Percentiles rank a stretch among this genome's conserved stretches.
Conservation (phyloP, 768 basidiomycete species). For the Exidia glandulosa region DNA sequence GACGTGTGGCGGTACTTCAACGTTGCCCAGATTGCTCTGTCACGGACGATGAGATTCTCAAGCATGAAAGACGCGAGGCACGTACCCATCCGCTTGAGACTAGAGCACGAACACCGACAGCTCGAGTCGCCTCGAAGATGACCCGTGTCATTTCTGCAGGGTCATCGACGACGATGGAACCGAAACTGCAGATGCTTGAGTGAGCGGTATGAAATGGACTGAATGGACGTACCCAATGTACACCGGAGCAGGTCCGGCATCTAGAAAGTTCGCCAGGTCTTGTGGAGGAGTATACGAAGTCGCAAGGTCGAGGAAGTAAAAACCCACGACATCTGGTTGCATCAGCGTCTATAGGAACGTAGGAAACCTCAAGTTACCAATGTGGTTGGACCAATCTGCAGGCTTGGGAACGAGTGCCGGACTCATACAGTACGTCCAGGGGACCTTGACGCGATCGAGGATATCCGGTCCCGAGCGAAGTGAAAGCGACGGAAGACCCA, state of each 20-base stretch:
- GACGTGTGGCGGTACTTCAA: constrained; percentile 37
- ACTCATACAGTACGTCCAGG: constrained; percentile 57
- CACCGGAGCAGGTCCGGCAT: constrained; percentile 38
- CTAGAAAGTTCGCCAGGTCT: constrained; percentile 38
- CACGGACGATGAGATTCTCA: no score
- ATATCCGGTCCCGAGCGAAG: constrained; percentile 40
- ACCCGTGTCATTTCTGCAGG: constrained; percentile 39
- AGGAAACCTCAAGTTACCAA: constrained; percentile 26
- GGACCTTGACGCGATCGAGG: constrained; percentile 41
- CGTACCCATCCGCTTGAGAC: constrained; percentile 58
- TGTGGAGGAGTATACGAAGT: constrained; percentile 33
- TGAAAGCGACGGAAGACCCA: constrained; percentile 38
- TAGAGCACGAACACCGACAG: constrained; percentile 46
- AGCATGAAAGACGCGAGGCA: no score
- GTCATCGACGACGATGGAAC: constrained; percentile 50
- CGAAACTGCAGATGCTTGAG: constrained; percentile 32
- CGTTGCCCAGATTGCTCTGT: constrained; percentile 47
- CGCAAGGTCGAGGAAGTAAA: constrained; percentile 49
- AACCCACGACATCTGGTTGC: constrained; percentile 45
- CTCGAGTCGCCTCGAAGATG: constrained; percentile 45
- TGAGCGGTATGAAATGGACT: neutral
- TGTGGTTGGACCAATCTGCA: constrained; percentile 50
- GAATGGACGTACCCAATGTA: constrained; percentile 40
- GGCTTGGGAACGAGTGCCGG: constrained; percentile 48
- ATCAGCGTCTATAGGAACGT: neutral